These are phyloP conservation scores for Epichloe aotearoae DNA, from an alignment of 2,329 filamentous ascomycete species.

Conservation along the genomic window DNA sequence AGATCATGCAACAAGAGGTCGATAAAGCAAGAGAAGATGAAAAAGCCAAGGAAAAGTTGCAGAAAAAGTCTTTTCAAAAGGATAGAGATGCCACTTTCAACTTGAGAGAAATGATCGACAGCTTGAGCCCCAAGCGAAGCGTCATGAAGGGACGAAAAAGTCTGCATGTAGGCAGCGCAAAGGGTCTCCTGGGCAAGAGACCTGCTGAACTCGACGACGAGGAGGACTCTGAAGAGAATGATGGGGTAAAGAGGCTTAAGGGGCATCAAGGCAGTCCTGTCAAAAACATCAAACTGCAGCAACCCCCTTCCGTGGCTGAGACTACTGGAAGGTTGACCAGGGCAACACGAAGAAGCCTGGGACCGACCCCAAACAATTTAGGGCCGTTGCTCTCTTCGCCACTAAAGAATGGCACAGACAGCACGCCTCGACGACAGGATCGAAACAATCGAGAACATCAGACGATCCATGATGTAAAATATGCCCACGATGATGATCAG, in stretches of 20 bases:
- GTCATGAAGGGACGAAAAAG: conserved; percentile 57
- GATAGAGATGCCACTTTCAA: conserved; percentile 52
- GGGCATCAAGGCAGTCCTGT: conserved; percentile 63
- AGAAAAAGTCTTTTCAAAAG: conserved; percentile 28
- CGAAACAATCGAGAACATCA: conserved; percentile 41
- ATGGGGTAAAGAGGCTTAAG: conserved; percentile 56
- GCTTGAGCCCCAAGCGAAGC: conserved; percentile 63
- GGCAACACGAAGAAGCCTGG: conserved; percentile 33
- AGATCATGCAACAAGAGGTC: conserved; percentile 47
- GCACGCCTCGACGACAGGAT: conserved; percentile 42
- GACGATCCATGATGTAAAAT: conserved; percentile 29
- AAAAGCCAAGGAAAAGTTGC: conserved; percentile 45
- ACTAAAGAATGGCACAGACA: conserved; percentile 26
- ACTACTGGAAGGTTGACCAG: conserved; percentile 46
- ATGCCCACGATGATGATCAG: conserved; percentile 27
- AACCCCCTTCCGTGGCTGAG: conserved; percentile 57
- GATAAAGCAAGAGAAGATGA: conserved; percentile 48
- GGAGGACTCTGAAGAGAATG: conserved; percentile 44
- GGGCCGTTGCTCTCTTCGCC: conserved; percentile 35
- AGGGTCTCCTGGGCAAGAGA: conserved; percentile 60
- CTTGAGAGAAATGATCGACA: conserved; percentile 65
- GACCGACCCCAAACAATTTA: conserved; percentile 27
- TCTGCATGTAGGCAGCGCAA: conserved; percentile 61
- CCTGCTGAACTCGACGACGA: conserved; percentile 57
- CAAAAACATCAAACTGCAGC: conserved; percentile 58